A percentile compares a stretch with the other conserved stretches of the same genome.
Evolutionary conservation across 2,329 filamentous ascomycete species (phyloP).

Genomic region (Botryotinia globosa): DNA sequence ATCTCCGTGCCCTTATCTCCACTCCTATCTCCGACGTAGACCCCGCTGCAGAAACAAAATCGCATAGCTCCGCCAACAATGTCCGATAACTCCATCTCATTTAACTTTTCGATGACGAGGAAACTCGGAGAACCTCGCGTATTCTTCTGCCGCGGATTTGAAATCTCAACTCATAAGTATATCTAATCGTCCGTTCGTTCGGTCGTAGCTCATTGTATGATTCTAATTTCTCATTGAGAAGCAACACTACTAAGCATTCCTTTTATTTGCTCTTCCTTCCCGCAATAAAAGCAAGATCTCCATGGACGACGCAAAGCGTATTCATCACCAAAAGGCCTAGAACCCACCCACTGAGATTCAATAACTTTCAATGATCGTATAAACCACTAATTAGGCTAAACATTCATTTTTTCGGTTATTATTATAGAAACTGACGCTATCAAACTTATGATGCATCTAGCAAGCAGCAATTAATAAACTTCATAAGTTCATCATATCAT

Average conservation of each 20-base stretch:
- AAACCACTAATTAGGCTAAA: not conserved
- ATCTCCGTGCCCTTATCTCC: slow-evolving; percentile 42
- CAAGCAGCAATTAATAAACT: not conserved
- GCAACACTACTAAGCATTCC: not conserved
- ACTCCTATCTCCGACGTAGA: slow-evolving; percentile 41
- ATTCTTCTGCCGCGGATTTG: not conserved
- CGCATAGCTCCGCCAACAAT: not conserved
- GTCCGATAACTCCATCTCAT: fast-evolving
- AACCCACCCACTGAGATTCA: not conserved
- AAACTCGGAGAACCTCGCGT: too few relatives aligned
- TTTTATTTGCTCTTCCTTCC: not conserved
- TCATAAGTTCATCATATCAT: not conserved
- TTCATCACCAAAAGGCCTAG: not conserved
- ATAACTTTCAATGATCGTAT: not conserved
- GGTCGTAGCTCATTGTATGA: not conserved
- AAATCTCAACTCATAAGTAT: not conserved
- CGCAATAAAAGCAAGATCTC: not conserved
- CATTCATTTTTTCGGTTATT: not conserved
- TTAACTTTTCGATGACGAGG: not conserved
- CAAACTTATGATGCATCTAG: not conserved
- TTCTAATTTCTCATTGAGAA: not conserved
- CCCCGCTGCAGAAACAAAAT: slow-evolving; percentile 43
- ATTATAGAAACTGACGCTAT: not conserved
- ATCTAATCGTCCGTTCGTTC: not conserved
- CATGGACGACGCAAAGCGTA: not conserved